Evolutionary conservation across 352 stramenopile genomes (phyloP).

Genomic region (Nothophytophthora sp.): DNA sequence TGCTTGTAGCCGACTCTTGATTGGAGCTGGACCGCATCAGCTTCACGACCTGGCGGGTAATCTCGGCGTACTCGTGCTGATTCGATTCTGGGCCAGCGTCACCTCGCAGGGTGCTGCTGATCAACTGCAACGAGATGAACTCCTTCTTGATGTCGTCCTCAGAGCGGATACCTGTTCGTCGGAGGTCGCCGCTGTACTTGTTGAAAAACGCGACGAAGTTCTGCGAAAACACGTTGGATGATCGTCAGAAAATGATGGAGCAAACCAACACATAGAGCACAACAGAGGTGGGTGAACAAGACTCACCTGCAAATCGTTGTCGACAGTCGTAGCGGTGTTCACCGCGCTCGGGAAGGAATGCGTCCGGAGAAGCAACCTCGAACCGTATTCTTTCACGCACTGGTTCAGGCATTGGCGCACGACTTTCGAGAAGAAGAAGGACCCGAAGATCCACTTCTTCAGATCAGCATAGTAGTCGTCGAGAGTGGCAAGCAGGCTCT

Average conservation of each 20-base stretch:
- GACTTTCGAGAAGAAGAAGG: conserved; percentile 87
- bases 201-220: conserved; percentile 74
- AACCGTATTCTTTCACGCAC: conserved; percentile 65
- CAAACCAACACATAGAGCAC: neutral
- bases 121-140: conserved; percentile 52
- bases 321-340: conserved; percentile 40
- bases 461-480: conserved; percentile 81
- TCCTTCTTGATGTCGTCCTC: conserved; percentile 70
- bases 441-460: conserved; percentile 72
- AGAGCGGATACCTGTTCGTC: conserved; percentile 67
- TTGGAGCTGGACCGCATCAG: conserved; percentile 65
- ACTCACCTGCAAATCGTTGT: conserved; percentile 62
- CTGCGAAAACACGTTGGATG: conserved; percentile 10
- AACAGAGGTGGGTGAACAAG: neutral
- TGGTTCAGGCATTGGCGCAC: conserved; percentile 72
- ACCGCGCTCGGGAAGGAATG: conserved; percentile 52
- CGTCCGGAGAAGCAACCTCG: conserved; percentile 58
- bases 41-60: conserved; percentile 59
- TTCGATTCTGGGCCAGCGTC: conserved; percentile 27
- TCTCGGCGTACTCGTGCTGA: conserved; percentile 26
- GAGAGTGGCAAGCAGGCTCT: conserved; percentile 72
- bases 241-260: neutral
- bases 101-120: conserved; percentile 43
- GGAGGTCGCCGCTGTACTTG: conserved; percentile 65
- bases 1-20: conserved; percentile 40